Evolutionary conservation across 768 basidiomycete genomes (phyloP), one percentile per base, ranked within the genome.

Genomic region (Pseudohyphozyma bogoriensis): DNA sequence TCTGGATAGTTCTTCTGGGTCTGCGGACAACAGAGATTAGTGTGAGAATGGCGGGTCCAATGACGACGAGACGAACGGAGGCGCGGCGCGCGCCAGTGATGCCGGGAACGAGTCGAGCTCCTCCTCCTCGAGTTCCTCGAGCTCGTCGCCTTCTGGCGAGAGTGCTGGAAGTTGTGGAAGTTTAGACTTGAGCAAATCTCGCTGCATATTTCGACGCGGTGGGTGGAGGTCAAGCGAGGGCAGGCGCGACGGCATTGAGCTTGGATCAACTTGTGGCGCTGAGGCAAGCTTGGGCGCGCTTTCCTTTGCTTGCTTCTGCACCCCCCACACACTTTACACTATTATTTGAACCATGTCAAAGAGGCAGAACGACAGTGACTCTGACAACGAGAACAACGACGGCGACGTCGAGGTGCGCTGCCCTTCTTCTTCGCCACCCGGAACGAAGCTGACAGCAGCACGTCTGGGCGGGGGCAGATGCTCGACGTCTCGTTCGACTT

Each of bases 401-500:
- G n/a, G n/a, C n/a, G n/a, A n/a, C n/a, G n/a, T n/a, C n/a, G n/a
- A n/a, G n/a, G n/a, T n/a, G n/a, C n/a, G n/a, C n/a, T n/a, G n/a
- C n/a, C n/a, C n/a, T n/a, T n/a, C n/a, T n/a, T n/a, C n/a, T n/a
- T n/a, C n/a, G n/a, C n/a, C n/a, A n/a, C n/a, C n/a, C n/a, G n/a
- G n/a, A n/a, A n/a, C n/a, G n/a, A n/a, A n/a, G n/a, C n/a, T n/a
- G n/a, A n/a, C n/a, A n/a, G n/a, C n/a, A n/a, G n/a, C n/a, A n/a
- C n/a, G n/a, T n/a, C n/a, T 15, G 75, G 80, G 80, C 78, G 71
- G 2, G 9, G 28, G n/a, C 58, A 66, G 65, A 79, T 85, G 68
- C 79, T 92, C 75, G 81, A 92, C 73, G 85, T 92, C 66, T 85
- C 86, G 70, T 96, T 97, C 70, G 90, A 95, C 66, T 97, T 95